Base-by-base conservation (phyloP, 2,329 filamentous ascomycete genomes). In the Xylariaceae sp. region DNA sequence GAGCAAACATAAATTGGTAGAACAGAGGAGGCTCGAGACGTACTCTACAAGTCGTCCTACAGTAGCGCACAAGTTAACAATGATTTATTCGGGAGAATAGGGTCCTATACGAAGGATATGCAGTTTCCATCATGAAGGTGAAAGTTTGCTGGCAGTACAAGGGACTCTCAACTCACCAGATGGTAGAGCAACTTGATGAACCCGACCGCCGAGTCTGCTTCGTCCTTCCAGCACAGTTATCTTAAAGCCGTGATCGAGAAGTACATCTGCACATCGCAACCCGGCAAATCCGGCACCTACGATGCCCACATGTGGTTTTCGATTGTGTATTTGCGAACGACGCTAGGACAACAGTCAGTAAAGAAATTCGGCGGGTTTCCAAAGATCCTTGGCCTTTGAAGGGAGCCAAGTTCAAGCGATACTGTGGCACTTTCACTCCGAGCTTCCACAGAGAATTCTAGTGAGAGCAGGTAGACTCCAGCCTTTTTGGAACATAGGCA, bases 181-280 rank as follows among this genome's bases (percentile, higher is more conserved):
- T 12, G 71, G 68, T 3, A 84, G 70, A 18, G 63, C 67, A 46
- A 74, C 69, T 60, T 84, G 81, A 49, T 76, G 71, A 31, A 88
- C 74, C 31, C 87, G 78, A 1, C 87, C 87, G 11, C 87, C 87
- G 38, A 90, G 65, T 6, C 87, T 78, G 62, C 85, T 69, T 14
- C 87, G 76, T 9, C 81, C 88, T 66, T 91, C 87, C 16, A 90
- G 71, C 12, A 90, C 74, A 0, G 86, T 88, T 12, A 90, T 87
- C 38, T 78, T 73, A 61, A 86, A 83, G 14, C 85, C 86, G 64
- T 82, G 75, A 50, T 80, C 76, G 2, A 88, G 70, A 0, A 91
- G 71, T 2, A 89, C 67, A 58, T 89, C 84, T 47, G 87, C 86
- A 63, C 85, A 88, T 56, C 86, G 77, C n/a, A 91, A 73, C 0